These are phyloP conservation scores for Phanerodontia chrysosporium DNA, from an alignment of 768 basidiomycete species.

Conservation along the genomic window DNA sequence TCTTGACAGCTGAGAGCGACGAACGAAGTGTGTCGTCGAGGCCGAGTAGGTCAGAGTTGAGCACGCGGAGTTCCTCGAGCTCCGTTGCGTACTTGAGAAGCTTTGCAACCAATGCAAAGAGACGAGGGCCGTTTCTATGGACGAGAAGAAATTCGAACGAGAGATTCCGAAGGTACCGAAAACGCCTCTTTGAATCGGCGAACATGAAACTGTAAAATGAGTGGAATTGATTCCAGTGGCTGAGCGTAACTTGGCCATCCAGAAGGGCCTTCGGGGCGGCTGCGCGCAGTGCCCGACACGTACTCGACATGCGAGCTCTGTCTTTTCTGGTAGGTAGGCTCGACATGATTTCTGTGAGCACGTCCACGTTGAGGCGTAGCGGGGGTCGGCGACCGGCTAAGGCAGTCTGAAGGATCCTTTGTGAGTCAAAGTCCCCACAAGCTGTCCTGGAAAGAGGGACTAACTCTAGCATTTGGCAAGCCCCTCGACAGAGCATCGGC, in stretches of 20 bases:
- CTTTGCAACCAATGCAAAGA: background rate
- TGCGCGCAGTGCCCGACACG: constrained; percentile 2
- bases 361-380: constrained; percentile 6
- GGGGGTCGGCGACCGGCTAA: background rate
- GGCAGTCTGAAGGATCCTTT: too few species aligned
- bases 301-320: background rate
- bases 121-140: background rate
- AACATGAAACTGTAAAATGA: constrained; percentile 2
- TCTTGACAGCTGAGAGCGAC: background rate
- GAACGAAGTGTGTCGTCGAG: background rate
- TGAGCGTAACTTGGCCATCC: background rate
- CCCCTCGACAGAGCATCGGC: too few species aligned
- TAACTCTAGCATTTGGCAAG: too few species aligned
- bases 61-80: background rate
- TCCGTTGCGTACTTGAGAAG: background rate
- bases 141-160: background rate
- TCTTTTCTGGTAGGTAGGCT: background rate
- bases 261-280: constrained; percentile 2
- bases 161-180: background rate
- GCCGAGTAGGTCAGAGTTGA: background rate
- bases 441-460: too few species aligned
- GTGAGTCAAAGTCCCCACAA: too few species aligned
- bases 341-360: constrained; percentile 4
- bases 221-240: background rate
- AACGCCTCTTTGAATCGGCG: background rate